phyloP scores from a whole-genome alignment of 768 basidiomycete species.

The Mrakia gelida region DNA sequence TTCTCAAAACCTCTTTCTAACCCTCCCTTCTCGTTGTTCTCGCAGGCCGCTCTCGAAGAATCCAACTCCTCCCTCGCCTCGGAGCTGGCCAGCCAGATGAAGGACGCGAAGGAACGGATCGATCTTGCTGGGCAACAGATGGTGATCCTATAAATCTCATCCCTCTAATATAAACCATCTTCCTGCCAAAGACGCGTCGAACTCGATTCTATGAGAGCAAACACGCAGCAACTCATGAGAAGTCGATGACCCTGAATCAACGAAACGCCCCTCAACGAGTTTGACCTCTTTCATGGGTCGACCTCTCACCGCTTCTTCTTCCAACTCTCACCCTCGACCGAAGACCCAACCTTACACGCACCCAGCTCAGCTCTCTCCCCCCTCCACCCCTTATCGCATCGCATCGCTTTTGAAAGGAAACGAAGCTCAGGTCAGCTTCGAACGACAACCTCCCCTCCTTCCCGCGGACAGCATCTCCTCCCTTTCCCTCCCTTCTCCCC shows the following conservation, averaged over 20 bases:
- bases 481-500: background rate
- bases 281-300: no score
- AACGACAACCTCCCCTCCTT: background rate
- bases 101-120: background rate
- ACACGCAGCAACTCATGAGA: background rate
- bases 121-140: background rate
- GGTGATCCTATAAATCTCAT: no score
- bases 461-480: constrained; percentile 45
- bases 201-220: no score
- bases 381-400: no score
- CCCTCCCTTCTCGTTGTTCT: background rate
- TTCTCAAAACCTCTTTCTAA: no score
- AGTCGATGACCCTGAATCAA: no score
- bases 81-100: background rate
- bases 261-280: no score
- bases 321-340: background rate
- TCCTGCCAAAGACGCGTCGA: no score
- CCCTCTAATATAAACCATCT: no score
- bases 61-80: background rate
- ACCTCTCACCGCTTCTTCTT: background rate
- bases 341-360: background rate
- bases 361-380: no score
- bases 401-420: no score
- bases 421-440: no score
- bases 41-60: constrained; percentile 5